Base-by-base conservation (phyloP, 805 yeast species). In the Lipomyces starkeyi region DNA sequence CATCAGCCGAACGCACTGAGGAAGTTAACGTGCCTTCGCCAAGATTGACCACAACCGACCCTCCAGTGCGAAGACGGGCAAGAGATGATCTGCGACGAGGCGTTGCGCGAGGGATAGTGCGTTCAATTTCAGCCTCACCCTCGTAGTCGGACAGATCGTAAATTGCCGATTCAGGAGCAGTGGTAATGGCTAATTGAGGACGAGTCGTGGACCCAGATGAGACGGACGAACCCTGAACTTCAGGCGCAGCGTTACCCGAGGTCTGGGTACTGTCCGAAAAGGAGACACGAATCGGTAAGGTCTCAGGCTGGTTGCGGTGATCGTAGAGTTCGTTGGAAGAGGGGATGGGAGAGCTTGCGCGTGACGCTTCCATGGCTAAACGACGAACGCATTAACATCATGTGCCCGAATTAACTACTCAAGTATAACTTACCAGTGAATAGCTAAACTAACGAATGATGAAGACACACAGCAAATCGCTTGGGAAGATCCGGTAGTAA, bases 241-340 rank as follows among this genome's bases (percentile, higher is more conserved):
- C 64, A 9, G 53, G 13, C 2, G 49, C 35, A 14, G 27, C 55
- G 2, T 22, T n/a, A 17, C 29, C 52, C 32, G 49, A 58, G 34
- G 59, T 54, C 27, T 40, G 53, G 17, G 37, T 53, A n/a, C 47
- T 29, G 27, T 64, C 65, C 17, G 71, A 70, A 60, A 70, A 62
- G 14, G 74, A 69, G 17, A 63, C 63, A 32, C 82, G 78, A 14
- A 79, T 74, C 2, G 83, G 82, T 27, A 80, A 65, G 32, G 82
- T 75, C 67, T 81, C 83, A 3, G 83, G 80, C 70, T 84, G 86
- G 72, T 81, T 79, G 67, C 87, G 81, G 73, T 84, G 87, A 73
- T 84, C 87, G 69, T 83, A 78, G 47, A 84, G 75, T 62, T 78
- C 83, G 61, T 54, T 63, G 20, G 68, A 61, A 20, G 69, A 47